These are phyloP conservation scores for Tolypocladium inflatum DNA, from an alignment of 2,329 filamentous ascomycete genomes.

Conservation along the genomic window DNA sequence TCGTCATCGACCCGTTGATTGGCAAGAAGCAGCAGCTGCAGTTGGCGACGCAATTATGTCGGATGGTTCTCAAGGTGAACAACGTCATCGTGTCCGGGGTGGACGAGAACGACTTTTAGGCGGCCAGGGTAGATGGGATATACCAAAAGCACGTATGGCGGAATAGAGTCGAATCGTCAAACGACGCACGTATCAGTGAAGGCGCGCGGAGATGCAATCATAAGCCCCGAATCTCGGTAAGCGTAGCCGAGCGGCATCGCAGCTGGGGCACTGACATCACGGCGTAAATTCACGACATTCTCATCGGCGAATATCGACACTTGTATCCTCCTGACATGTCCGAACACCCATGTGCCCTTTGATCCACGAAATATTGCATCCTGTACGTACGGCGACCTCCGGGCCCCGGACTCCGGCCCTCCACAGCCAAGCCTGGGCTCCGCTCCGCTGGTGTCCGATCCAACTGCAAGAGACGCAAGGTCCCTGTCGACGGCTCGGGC, in stretches of 20 bases:
- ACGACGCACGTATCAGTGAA: not conserved
- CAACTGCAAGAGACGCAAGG: constrained; percentile 27
- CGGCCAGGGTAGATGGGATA: constrained; percentile 9
- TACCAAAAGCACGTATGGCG: constrained; percentile 13
- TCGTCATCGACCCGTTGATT: constrained; percentile 96
- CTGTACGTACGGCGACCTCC: not conserved
- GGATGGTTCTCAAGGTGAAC: constrained; percentile 97
- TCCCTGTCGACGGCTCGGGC: constrained; percentile 27
- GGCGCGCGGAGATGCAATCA: not conserved
- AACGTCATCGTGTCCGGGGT: constrained; percentile 88
- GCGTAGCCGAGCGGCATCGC: not conserved
- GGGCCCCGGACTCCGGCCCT: not conserved
- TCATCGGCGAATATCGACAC: no score
- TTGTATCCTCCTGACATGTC: not conserved
- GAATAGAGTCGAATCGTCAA: constrained; percentile 5
- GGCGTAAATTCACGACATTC: no score
- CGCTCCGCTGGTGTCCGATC: constrained; percentile 17
- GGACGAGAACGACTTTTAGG: constrained; percentile 80
- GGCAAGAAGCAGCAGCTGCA: constrained; percentile 96
- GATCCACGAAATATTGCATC: not conserved
- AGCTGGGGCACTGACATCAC: not conserved
- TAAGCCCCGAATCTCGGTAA: not conserved
- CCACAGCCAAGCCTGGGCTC: not conserved
- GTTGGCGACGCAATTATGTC: constrained; percentile 91
- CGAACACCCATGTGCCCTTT: not conserved